These are phyloP conservation scores for Rutstroemia sydowiana DNA, from an alignment of 2,329 filamentous ascomycete species.

Conservation along the genomic window DNA sequence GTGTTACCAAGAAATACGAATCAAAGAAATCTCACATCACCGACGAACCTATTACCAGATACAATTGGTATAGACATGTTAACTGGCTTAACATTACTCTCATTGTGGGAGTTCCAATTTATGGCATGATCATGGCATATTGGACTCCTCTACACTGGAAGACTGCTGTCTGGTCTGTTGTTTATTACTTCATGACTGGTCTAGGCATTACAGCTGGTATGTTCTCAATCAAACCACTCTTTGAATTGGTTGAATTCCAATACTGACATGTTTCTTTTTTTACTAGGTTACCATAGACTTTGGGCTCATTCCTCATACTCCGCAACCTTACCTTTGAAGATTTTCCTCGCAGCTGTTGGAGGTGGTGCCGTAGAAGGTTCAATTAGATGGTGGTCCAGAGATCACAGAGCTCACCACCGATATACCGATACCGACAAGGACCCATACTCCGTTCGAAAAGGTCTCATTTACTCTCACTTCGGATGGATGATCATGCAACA, in stretches of 20 bases:
- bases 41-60: slow-evolving; percentile 69
- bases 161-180: slow-evolving; percentile 65
- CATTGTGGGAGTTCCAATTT: slow-evolving; percentile 69
- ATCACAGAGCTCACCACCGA: slow-evolving; percentile 81
- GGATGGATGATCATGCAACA: slow-evolving; percentile 94
- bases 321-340: slow-evolving; percentile 65
- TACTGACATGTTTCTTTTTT: neutral
- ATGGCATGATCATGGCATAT: slow-evolving; percentile 65
- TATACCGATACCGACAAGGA: slow-evolving; percentile 93
- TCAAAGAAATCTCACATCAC: slow-evolving; percentile 76
- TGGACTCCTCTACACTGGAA: slow-evolving; percentile 69
- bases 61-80: slow-evolving; percentile 87
- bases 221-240: slow-evolving; percentile 25
- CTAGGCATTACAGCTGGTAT: slow-evolving; percentile 71
- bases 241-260: neutral
- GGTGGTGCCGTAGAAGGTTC: slow-evolving; percentile 81
- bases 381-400: slow-evolving; percentile 82
- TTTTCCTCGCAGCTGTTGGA: slow-evolving; percentile 75
- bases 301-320: slow-evolving; percentile 86
- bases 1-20: slow-evolving; percentile 41
- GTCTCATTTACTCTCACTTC: slow-evolving; percentile 73
- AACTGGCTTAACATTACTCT: slow-evolving; percentile 87
- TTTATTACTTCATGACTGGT: slow-evolving; percentile 79
- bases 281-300: slow-evolving; percentile 65
- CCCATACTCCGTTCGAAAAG: slow-evolving; percentile 85